Evolutionary conservation across 1,139 yeast genomes (phyloP), one percentile per base, ranked within the genome.

Genomic region (Sugiyamaella novakii): DNA sequence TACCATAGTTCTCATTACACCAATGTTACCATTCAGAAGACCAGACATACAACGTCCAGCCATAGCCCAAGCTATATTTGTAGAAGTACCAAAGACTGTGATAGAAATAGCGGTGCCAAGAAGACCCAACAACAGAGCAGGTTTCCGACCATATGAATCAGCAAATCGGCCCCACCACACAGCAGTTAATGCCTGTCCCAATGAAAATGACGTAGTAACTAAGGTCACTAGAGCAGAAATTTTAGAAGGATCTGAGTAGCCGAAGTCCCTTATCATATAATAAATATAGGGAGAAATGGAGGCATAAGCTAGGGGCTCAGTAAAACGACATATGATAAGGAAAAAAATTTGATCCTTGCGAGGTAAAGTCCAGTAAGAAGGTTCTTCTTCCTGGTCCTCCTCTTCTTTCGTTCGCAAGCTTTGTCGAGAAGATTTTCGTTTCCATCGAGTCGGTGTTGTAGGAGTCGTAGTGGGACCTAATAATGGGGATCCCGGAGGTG

Each of bases 281-380:
- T 79, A 81, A 27, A 81, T 74, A 61, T 81, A 81, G 2, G 86
- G 85, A 58, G 80, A 77, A 31, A 79, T 63, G 2, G 84, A 80
- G 1, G 83, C 75, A 64, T 80, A 81, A 0, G 84, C 79, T 37
- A 81, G 68, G 0, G 86, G 84, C 60, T 81, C 86, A 7, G 79
- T 69, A 44, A 81, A 67, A 46, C 86, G 54, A 31, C 63, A 56
- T n/a, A 62, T 47, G 17, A 60, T 56, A 42, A 63, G 55, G 34
- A 56, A 51, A n/a, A 54, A 45, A 10, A 63, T 62, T 53, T 62
- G 66, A 24, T 52, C 61, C 38, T 55, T 55, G 25, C 56, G 56
- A 3, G 67, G 67, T 33, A 63, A 50, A 19, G 53, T 56, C 58
- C 62, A 55, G 47, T 61, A 63, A 2, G 62, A 54, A 14, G 62